Evolutionary conservation across 169 alveolate species (phyloP).

Genomic region (Plasmodium coatneyi): DNA sequence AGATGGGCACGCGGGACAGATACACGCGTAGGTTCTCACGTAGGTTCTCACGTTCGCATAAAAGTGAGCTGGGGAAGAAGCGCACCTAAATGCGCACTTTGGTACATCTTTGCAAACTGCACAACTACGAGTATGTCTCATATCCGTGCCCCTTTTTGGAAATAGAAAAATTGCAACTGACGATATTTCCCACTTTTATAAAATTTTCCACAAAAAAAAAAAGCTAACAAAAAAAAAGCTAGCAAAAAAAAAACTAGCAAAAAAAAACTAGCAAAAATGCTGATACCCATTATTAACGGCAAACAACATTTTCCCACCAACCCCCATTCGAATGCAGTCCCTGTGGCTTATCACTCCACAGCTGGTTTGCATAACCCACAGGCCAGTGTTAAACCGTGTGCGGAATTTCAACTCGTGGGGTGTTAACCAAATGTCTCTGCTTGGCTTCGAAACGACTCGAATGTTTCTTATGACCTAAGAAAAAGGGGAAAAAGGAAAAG

Average conservation of each 20-base stretch:
- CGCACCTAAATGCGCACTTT: neutral
- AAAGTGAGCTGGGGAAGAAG: neutral
- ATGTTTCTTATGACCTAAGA: slow-evolving; percentile 87
- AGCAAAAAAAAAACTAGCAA: slow-evolving; percentile 84
- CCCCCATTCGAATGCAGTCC: slow-evolving; percentile 92
- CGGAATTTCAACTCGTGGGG: slow-evolving; percentile 91
- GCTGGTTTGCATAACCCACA: slow-evolving; percentile 91
- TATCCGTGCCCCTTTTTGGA: neutral
- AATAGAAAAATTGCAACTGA: neutral
- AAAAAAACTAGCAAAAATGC: slow-evolving; percentile 87
- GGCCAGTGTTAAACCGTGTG: slow-evolving; percentile 91
- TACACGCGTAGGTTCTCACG: neutral
- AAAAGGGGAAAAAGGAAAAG: slow-evolving; percentile 6
- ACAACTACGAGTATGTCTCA: neutral
- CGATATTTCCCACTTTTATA: neutral
- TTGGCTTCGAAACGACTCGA: slow-evolving; percentile 92
- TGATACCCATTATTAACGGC: slow-evolving; percentile 92
- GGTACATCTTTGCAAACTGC: neutral
- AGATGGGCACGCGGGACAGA: neutral
- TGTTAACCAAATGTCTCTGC: slow-evolving; percentile 92
- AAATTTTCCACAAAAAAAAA: slow-evolving; percentile 10
- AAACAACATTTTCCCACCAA: slow-evolving; percentile 91
- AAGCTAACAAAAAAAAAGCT: neutral
- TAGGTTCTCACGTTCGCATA: neutral
- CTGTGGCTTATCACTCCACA: slow-evolving; percentile 89